These are phyloP conservation scores for Boletus patriciae DNA, from an alignment of 768 basidiomycete genomes.

Conservation along the genomic window DNA sequence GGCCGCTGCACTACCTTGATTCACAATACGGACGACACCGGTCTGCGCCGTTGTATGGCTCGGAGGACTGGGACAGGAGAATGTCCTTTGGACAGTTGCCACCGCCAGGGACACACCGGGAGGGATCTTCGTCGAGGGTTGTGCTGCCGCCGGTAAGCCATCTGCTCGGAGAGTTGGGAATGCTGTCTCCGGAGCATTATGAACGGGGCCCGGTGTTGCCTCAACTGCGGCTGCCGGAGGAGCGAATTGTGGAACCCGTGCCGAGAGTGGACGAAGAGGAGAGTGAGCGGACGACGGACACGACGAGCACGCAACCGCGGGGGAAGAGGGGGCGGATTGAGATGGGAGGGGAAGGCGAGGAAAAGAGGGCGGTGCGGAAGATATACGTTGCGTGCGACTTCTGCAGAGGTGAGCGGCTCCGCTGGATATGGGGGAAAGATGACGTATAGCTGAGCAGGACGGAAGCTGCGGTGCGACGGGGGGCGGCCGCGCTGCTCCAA, in stretches of 20 bases:
- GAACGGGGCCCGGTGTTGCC: constrained; percentile 28
- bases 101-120: constrained; percentile 9
- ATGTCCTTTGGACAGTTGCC: constrained; percentile 24
- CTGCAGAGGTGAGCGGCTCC: constrained; percentile 59
- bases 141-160: constrained; percentile 31
- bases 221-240: constrained; percentile 31
- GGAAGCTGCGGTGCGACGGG: constrained; percentile 77
- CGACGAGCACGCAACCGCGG: constrained; percentile 5
- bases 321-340: constrained; percentile 22
- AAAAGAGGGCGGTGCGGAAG: constrained; percentile 28
- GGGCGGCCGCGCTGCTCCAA: constrained; percentile 60
- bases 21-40: constrained; percentile 25
- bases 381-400: constrained; percentile 68
- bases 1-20: constrained; percentile 19
- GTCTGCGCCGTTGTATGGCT: constrained; percentile 25
- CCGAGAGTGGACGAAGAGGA: constrained; percentile 12
- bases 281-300: constrained; percentile 14
- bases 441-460: constrained; percentile 41
- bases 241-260: background rate
- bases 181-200: constrained; percentile 17
- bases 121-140: constrained; percentile 22
- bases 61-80: constrained; percentile 25
- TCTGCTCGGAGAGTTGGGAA: constrained; percentile 26
- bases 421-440: background rate
- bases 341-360: constrained; percentile 17